Base-by-base conservation (phyloP, 2,329 filamentous ascomycete species). In the Sporothrix schenckii region DNA sequence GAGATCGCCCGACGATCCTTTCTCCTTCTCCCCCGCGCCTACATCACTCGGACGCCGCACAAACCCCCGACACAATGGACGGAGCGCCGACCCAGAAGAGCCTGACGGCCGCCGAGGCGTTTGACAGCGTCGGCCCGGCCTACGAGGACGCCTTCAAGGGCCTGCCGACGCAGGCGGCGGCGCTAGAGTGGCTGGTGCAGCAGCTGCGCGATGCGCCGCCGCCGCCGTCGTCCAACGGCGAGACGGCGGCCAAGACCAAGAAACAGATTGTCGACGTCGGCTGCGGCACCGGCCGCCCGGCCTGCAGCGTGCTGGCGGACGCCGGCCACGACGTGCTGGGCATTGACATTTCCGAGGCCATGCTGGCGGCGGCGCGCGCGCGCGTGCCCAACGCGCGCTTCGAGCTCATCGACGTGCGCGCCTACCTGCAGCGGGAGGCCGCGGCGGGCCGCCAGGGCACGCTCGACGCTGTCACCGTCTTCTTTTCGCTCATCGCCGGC, bases 311-410 rank as follows among this genome's bases (percentile, higher is more conserved):
- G 0, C 75, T 78, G 7, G 75, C 76, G 16, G 74, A 72, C 1
- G 76, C 76, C 0, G 77, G 76, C 14, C 77, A 78, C 73, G 69
- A 73, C 47, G 76, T 77, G 5, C 74, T 77, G 2, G 76, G 76
- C 49, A 76, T 77, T 60, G 77, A 78, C 68, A 71, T 77, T 11
- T 78, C 76, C 24, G 69, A 66, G 1, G 75, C 74, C 61, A 77
- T 78, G 76, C 67, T 78, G 21, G 56, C 56, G 0, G 74, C 74
- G 16, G 75, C 76, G 5, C 72, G 72, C 13, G 70, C 68, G 52
- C 74, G 75, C 56, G 75, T 78, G 16, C 75, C 75, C 16, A 66
- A 67, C n/a, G 77, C 75, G 0, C n/a, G 14, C 19, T 77, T 77
- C 30, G 71, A 76, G 71, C 73, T 71, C 44, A 44, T 72, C 39